These are phyloP conservation scores for Codiaeum variegatum DNA, from an alignment of 441 rosid species.

Conservation along the genomic window DNA sequence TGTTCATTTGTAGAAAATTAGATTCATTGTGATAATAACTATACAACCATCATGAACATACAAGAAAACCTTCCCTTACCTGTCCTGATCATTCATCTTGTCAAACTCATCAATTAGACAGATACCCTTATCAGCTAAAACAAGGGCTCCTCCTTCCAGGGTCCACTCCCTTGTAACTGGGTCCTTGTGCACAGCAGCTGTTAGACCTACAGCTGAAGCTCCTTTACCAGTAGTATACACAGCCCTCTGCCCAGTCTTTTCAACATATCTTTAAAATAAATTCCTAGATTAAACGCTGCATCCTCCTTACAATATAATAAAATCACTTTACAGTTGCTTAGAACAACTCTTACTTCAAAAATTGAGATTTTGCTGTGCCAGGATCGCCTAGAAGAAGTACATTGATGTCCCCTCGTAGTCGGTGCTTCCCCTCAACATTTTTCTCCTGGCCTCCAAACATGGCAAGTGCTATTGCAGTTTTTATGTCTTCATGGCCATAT, in stretches of 20 bases:
- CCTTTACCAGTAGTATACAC: conserved; percentile 99
- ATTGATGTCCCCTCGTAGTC: conserved; percentile 90
- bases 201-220: conserved; percentile 97
- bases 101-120: conserved; percentile 99
- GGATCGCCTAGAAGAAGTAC: conserved; percentile 94
- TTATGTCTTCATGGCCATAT: conserved; percentile 97
- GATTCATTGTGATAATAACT: background rate
- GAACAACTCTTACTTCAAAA: conserved; percentile 65
- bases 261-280: conserved; percentile 61
- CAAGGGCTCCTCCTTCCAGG: conserved; percentile 99
- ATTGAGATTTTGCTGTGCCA: conserved; percentile 96
- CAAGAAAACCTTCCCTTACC: conserved; percentile 38
- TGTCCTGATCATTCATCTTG: conserved; percentile 99
- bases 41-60: background rate
- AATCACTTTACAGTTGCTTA: conserved; percentile 1
- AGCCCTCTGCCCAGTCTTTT: conserved; percentile 98
- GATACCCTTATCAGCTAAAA: conserved; percentile 91
- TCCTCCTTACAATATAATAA: background rate
- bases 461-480: conserved; percentile 93
- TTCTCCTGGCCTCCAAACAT: conserved; percentile 99
- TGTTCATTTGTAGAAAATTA: conserved; percentile 25
- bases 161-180: conserved; percentile 99
- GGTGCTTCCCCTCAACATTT: conserved; percentile 85
- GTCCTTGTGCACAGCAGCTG: conserved; percentile 99
- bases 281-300: conserved; percentile 20